These are phyloP conservation scores for Singerocomus inundabilis DNA, from an alignment of 1,284 basidiomycete genomes.

Conservation along the genomic window DNA sequence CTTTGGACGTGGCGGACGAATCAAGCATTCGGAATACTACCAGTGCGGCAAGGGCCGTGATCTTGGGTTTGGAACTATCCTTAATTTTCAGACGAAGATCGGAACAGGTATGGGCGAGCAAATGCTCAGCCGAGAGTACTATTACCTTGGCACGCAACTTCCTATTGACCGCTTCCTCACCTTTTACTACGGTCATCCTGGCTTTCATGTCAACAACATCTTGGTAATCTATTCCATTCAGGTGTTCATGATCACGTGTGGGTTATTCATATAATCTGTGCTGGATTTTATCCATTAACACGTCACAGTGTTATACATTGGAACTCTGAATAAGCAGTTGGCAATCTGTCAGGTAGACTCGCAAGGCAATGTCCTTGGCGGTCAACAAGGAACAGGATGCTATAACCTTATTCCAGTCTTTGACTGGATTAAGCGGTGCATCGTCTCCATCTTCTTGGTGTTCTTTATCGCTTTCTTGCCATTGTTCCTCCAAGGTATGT, in stretches of 20 bases:
- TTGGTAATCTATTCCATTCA: slow-evolving; percentile 96
- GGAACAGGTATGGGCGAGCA: slow-evolving; percentile 99
- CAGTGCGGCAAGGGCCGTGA: slow-evolving; percentile 99
- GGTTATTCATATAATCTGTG: slow-evolving; percentile 35
- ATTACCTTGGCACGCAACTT: slow-evolving; percentile 97
- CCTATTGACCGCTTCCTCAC: slow-evolving; percentile 98
- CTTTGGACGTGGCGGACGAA: slow-evolving; percentile 95
- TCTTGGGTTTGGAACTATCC: slow-evolving; percentile 98
- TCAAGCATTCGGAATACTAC: slow-evolving; percentile 99
- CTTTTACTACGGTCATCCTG: slow-evolving; percentile 99
- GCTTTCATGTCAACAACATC: slow-evolving; percentile 99
- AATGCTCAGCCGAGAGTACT: slow-evolving; percentile 99
- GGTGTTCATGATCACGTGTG: slow-evolving; percentile 88
- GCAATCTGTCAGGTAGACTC: slow-evolving; percentile 83
- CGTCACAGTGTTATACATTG: slow-evolving; percentile 78
- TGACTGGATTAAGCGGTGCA: slow-evolving; percentile 94
- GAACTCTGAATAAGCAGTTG: slow-evolving; percentile 90
- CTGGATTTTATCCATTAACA: slow-evolving; percentile 12
- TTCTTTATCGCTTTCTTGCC: slow-evolving; percentile 96
- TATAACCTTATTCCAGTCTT: slow-evolving; percentile 94
- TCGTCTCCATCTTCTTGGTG: slow-evolving; percentile 95
- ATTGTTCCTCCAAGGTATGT: slow-evolving; percentile 87
- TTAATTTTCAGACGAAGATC: slow-evolving; percentile 99
- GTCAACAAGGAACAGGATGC: slow-evolving; percentile 74
- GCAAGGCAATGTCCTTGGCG: slow-evolving; percentile 73